Percentiles rank a stretch among this genome's conserved stretches.
Conservation (phyloP, 352 stramenopile species). For the Aphanomyces invadans region DNA sequence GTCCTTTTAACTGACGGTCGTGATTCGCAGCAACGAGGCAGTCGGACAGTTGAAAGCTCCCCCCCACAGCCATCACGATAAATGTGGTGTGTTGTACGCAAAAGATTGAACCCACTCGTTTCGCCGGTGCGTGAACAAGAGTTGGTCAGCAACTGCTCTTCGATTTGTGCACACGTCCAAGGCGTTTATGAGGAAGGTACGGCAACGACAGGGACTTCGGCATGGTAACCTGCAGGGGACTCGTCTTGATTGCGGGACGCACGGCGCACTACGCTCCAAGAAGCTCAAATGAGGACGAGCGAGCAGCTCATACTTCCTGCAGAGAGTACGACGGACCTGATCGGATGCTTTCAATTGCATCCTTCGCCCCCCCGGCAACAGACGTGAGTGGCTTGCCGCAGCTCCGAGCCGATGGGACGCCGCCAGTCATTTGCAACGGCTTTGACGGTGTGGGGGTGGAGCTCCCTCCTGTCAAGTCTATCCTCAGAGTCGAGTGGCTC, state of each 20-base stretch:
- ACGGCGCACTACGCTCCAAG: neutral
- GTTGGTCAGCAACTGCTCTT: too few relatives aligned
- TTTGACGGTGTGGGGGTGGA: neutral
- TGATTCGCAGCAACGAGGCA: too few relatives aligned
- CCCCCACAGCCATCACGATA: too few relatives aligned
- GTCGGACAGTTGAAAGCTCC: too few relatives aligned
- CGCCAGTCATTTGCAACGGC: neutral
- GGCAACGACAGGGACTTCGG: neutral
- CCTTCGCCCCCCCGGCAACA: constrained; percentile 5
- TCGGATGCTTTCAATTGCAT: constrained; percentile 20
- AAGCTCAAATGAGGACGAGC: neutral
- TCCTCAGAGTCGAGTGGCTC: neutral
- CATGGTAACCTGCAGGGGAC: neutral
- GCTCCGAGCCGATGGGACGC: neutral
- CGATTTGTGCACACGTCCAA: too few relatives aligned
- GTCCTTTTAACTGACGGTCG: too few relatives aligned
- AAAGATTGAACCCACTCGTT: too few relatives aligned
- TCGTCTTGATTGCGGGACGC: neutral
- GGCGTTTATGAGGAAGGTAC: neutral
- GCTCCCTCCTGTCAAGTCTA: neutral
- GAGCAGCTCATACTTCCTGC: neutral
- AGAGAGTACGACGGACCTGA: neutral
- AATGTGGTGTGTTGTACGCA: too few relatives aligned
- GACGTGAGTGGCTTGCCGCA: constrained; percentile 9
- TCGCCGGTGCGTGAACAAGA: too few relatives aligned